Percentiles rank a stretch among this genome's conserved stretches.
These are phyloP conservation scores for Paramecium sexaurelia DNA, from an alignment of 73 alveolate species.

Conservation along the genomic window DNA sequence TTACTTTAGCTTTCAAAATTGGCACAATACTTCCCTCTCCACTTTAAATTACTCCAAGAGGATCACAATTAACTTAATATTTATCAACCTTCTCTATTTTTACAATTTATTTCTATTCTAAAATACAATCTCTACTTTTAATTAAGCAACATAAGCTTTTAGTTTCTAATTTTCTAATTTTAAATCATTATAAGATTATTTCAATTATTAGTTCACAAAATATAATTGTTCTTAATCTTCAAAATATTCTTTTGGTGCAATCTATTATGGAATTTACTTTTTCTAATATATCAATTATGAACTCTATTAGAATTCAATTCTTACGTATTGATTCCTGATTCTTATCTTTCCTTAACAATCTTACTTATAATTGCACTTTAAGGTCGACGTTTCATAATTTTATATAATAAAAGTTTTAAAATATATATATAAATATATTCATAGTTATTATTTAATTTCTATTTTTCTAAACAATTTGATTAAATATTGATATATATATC, in stretches of 20 bases:
- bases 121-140: background rate
- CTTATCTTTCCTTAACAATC: background rate
- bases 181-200: background rate
- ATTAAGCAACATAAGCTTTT: background rate
- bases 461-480: too few relatives aligned
- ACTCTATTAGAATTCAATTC: background rate
- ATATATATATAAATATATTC: too few relatives aligned
- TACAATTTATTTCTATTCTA: background rate
- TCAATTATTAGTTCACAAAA: background rate
- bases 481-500: too few relatives aligned
- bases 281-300: background rate
- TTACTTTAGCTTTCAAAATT: slow-evolving; percentile 28
- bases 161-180: slow-evolving; percentile 21
- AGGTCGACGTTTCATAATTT: slow-evolving; percentile 53
- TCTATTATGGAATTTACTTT: background rate
- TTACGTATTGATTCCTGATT: slow-evolving; percentile 8
- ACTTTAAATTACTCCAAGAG: background rate
- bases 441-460: too few relatives aligned
- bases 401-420: slow-evolving; percentile 80
- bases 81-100: slow-evolving; percentile 45
- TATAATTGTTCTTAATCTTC: slow-evolving; percentile 16
- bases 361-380: slow-evolving; percentile 2
- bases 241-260: background rate
- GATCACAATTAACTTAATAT: background rate
- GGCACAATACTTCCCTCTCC: slow-evolving; percentile 53